Conservation (phyloP, 2,329 filamentous ascomycete species). For the Tolypocladium inflatum region DNA sequence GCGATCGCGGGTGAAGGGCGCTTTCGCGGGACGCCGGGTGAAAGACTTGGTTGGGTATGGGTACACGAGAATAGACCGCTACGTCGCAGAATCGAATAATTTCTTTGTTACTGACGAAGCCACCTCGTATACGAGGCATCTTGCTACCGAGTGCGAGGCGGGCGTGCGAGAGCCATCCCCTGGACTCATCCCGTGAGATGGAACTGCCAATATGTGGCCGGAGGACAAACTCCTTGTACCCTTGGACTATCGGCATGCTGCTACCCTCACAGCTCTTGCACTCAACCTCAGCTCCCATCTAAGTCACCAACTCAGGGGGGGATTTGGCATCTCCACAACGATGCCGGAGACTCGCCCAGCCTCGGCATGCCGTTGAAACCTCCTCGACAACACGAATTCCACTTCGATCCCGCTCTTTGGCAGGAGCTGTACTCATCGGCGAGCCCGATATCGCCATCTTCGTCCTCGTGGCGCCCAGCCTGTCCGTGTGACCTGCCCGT, state of each 20-base stretch:
- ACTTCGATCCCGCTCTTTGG: too few relatives aligned
- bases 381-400: too few relatives aligned
- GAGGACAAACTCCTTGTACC: background rate
- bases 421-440: background rate
- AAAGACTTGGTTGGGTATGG: background rate
- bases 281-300: background rate
- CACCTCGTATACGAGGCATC: background rate
- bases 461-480: too few relatives aligned
- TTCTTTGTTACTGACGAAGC: background rate
- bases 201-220: background rate
- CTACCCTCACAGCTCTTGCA: too few relatives aligned
- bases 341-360: background rate
- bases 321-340: background rate
- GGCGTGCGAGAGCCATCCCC: background rate
- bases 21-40: background rate
- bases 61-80: background rate
- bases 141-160: too few relatives aligned
- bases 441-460: background rate
- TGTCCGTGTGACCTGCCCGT: background rate
- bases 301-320: background rate
- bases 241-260: background rate
- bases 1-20: background rate
- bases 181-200: background rate
- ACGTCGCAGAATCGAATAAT: background rate
- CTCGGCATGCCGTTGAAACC: background rate